These are phyloP conservation scores for Leccinum barrowsii DNA, from an alignment of 768 basidiomycete species.

Conservation along the genomic window DNA sequence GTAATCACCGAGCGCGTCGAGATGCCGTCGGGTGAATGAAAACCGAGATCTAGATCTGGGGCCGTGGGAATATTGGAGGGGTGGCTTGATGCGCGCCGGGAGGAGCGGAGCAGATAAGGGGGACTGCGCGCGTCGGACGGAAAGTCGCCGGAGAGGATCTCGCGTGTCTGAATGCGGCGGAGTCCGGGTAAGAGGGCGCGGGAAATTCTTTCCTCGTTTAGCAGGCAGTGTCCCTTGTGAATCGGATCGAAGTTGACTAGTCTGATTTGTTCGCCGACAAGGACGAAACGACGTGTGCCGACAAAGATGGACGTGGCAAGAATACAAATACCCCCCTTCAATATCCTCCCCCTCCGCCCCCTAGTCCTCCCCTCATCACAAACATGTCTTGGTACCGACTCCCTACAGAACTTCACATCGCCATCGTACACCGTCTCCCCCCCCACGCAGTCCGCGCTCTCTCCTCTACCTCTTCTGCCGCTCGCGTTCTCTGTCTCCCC, in stretches of 20 bases:
- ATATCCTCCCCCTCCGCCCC: neutral
- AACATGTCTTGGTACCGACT: slow-evolving; percentile 49
- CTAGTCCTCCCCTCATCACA: neutral
- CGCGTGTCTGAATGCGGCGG: neutral
- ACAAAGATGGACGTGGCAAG: slow-evolving; percentile 20
- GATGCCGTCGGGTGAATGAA: neutral
- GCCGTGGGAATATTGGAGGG: neutral
- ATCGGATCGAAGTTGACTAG: slow-evolving; percentile 17
- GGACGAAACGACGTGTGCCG: slow-evolving; percentile 8
- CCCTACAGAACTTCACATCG: slow-evolving; percentile 64
- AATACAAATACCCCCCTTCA: slow-evolving; percentile 2
- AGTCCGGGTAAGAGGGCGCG: slow-evolving; percentile 2
- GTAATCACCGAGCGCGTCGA: neutral
- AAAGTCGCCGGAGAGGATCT: slow-evolving; percentile 23
- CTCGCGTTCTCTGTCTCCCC: slow-evolving; percentile 56
- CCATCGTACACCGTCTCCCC: slow-evolving; percentile 50
- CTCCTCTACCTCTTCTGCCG: slow-evolving; percentile 45
- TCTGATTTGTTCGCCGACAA: slow-evolving; percentile 15
- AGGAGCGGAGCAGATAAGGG: slow-evolving; percentile 9
- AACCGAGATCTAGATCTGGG: neutral
- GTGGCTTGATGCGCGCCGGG: slow-evolving; percentile 11
- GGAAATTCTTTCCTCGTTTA: neutral
- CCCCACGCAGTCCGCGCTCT: slow-evolving; percentile 43
- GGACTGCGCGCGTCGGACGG: slow-evolving; percentile 23
- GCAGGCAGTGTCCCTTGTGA: slow-evolving; percentile 12